Base-by-base conservation (phyloP, 2,329 filamentous ascomycete species). In the Phaeomoniella chlamydospora region DNA sequence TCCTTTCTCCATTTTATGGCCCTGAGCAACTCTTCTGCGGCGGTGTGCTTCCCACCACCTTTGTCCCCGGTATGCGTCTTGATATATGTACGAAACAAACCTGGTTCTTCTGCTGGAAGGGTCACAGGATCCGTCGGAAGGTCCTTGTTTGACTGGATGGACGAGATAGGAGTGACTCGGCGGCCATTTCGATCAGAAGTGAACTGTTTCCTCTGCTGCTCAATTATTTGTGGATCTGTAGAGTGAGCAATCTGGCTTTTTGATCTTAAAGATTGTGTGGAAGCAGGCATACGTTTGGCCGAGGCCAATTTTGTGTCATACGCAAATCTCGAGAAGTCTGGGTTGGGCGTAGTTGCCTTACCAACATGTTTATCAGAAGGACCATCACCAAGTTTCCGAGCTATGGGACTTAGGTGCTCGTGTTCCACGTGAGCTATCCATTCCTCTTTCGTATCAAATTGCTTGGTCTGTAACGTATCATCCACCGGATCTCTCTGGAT, bases 331-430 rank as follows among this genome's bases (percentile, higher is more conserved):
- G 41, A 36, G 33, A 45, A 33, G 33, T 43, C 43, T 39, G 43
- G 18, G 34, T 31, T 38, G 39, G 36, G 35, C n/a, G 6, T 6
- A 26, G 15, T 39, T 35, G 39, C 59, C 67, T 70, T 64, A 77
- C 72, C 71, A 57, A 64, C 66, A 47, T 64, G 54, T 41, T 64
- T 64, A 39, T 64, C 62, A 33, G 59, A 59, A 30, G 71, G 72
- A 36, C 74, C 73, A 55, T 77, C 72, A n/a, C 73, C 73, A 31
- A 68, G 56, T 44, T 62, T 57, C 65, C 70, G 70, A n/a, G 67
- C 67, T 31, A 74, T 47, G 13, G 64, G 57, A 14, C 54, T 50
- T n/a, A 77, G 48, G 50, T 78, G 74, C 14, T 47, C 49, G 18
- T 57, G 49, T 38, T 68, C 60, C 15, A 77, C 47, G 46, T 78